Conservation (phyloP, 495 filamentous ascomycete genomes). For the Lophiostoma macrostomum region DNA sequence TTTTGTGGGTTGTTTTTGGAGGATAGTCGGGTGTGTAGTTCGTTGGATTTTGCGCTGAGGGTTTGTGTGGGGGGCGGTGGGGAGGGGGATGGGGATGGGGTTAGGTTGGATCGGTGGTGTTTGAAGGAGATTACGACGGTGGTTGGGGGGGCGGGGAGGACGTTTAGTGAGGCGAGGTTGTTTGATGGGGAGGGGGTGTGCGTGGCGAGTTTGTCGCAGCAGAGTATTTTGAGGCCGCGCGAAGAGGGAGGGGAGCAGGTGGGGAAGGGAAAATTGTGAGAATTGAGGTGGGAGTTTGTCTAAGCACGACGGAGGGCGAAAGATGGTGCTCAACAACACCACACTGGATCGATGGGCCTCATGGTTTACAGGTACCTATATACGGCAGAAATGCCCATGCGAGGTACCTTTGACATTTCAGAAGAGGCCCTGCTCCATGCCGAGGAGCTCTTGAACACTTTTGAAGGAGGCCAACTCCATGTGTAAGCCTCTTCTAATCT, state of each 20-base stretch:
- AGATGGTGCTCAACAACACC: too few species aligned
- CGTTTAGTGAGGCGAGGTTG: conserved; percentile 22
- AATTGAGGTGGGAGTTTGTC: too few species aligned
- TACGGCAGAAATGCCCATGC: too few species aligned
- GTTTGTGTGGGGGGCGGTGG: too few species aligned
- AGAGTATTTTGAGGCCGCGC: conserved; percentile 22
- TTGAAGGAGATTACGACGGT: conserved; percentile 19
- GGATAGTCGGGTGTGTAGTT: conserved; percentile 16
- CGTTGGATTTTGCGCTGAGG: conserved; percentile 28
- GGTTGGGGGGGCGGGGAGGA: conserved; percentile 20
- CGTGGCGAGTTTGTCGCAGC: conserved; percentile 28
- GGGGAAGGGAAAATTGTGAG: conserved; percentile 7
- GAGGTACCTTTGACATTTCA: too few species aligned
- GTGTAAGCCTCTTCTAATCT: too few species aligned
- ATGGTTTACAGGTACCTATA: too few species aligned
- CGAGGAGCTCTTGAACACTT: too few species aligned
- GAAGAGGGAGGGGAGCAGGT: not conserved
- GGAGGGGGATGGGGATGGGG: conserved; percentile 11
- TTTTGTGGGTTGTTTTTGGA: conserved; percentile 20
- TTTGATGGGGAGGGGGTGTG: conserved; percentile 22
- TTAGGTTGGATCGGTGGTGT: conserved; percentile 19
- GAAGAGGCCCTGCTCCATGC: too few species aligned
- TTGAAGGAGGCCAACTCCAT: too few species aligned
- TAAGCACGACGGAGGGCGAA: too few species aligned
- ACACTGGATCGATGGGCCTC: too few species aligned